Conservation (phyloP, 306 rosid genomes). For the Gillenia trifoliata region DNA sequence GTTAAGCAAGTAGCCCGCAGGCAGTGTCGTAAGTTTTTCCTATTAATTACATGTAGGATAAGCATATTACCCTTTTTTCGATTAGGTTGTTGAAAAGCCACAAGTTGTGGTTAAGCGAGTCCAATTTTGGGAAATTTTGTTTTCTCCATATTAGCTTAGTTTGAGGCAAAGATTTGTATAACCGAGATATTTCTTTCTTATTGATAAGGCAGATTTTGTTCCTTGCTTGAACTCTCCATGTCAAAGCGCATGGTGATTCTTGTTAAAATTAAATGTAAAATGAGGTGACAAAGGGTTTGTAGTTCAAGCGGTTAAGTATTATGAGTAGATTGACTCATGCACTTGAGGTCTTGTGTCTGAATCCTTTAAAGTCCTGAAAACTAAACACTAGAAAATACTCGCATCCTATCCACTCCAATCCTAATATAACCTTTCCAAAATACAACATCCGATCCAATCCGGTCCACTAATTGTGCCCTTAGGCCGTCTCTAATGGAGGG, state of each 20-base stretch:
- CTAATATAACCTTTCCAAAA: too few species aligned
- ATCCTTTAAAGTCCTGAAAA: background rate
- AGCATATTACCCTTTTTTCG: background rate
- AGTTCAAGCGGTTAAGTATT: background rate
- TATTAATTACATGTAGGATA: background rate
- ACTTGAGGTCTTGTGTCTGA: background rate
- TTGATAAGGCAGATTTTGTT: background rate
- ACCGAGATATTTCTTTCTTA: background rate
- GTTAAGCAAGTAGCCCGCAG: constrained; percentile 19
- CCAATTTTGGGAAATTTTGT: constrained; percentile 4
- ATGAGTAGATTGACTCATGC: background rate
- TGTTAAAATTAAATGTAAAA: background rate
- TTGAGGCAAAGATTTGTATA: constrained; percentile 7
- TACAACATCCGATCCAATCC: too few species aligned
- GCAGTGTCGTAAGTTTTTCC: background rate
- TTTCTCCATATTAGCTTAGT: background rate
- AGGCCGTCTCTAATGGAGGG: too few species aligned
- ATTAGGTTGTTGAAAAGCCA: background rate
- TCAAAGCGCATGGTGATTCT: background rate
- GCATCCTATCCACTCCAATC: too few species aligned
- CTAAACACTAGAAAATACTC: background rate
- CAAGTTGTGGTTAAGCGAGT: background rate
- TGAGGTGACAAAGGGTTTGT: background rate
- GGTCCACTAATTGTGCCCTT: too few species aligned
- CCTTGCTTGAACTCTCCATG: background rate